Conservation (phyloP, 179 eudicot genomes). For the Corrigiola litoralis region DNA sequence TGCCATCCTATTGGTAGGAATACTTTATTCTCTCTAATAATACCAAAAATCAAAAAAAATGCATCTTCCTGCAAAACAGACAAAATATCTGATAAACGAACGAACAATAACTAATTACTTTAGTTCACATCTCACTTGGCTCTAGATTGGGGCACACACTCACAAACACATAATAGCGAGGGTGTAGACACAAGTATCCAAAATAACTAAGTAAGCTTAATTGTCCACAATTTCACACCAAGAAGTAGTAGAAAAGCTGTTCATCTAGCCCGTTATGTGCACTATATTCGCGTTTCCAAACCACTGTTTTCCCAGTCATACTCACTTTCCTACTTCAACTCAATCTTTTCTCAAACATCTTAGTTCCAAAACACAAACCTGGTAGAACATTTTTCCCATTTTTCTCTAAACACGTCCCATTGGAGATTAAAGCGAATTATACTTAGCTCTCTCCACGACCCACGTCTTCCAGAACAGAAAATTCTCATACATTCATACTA, state of each 20-base stretch:
- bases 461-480: not conserved
- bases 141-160: slow-evolving; percentile 1
- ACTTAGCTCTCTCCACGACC: not conserved
- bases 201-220: not conserved
- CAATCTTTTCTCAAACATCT: not conserved
- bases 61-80: slow-evolving; percentile 27
- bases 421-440: not conserved
- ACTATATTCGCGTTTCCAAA: not conserved
- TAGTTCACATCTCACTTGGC: slow-evolving; percentile 7
- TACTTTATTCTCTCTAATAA: slow-evolving; percentile 10
- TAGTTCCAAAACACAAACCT: too few relatives aligned
- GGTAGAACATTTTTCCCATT: not conserved
- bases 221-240: not conserved
- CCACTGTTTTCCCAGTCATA: not conserved
- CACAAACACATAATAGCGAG: not conserved
- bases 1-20: slow-evolving; percentile 45
- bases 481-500: not conserved
- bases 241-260: not conserved
- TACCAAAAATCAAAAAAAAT: slow-evolving; percentile 14
- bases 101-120: not conserved
- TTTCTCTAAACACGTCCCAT: not conserved
- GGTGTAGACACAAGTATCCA: not conserved
- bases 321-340: not conserved
- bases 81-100: slow-evolving; percentile 15
- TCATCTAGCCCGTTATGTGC: not conserved